Evolutionary conservation across 768 basidiomycete genomes (phyloP).

Genomic region (Chiua virens): DNA sequence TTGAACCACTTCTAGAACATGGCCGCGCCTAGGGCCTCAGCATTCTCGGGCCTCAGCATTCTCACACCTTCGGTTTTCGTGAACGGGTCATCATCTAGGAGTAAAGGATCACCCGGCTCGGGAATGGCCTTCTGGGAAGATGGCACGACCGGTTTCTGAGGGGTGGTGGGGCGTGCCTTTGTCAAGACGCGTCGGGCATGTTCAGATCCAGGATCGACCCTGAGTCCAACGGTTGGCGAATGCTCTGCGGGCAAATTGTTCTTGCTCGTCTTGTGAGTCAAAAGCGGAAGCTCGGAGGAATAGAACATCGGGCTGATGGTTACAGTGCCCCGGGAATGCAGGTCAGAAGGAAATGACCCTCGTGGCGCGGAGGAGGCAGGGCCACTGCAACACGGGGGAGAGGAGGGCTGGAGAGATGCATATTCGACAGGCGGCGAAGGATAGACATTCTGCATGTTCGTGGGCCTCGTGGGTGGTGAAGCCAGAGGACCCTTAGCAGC

Average conservation of each 20-base stretch:
- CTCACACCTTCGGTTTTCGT: constrained; percentile 54
- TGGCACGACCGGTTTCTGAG: constrained; percentile 21
- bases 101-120: constrained; percentile 19
- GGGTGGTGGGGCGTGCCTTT: constrained; percentile 36
- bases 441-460: too few relatives aligned
- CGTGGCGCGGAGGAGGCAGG: constrained; percentile 3
- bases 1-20: constrained; percentile 1
- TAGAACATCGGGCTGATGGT: constrained; percentile 11
- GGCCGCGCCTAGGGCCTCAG: constrained; percentile 26
- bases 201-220: constrained; percentile 14
- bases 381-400: constrained; percentile 1
- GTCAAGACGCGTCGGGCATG: constrained; percentile 24
- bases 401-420: constrained; percentile 5
- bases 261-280: constrained; percentile 17
- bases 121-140: constrained; percentile 9
- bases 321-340: not conserved
- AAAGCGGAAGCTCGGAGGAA: constrained; percentile 14
- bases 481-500: constrained; percentile 6
- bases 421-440: constrained; percentile 28
- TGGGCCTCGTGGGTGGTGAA: too few relatives aligned
- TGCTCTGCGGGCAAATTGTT: constrained; percentile 16
- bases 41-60: too few relatives aligned
- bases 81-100: constrained; percentile 44
- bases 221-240: constrained; percentile 1
- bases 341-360: not conserved